These are phyloP conservation scores for Suhomyces taliae DNA, from an alignment of 1,139 yeast species.

Conservation along the genomic window DNA sequence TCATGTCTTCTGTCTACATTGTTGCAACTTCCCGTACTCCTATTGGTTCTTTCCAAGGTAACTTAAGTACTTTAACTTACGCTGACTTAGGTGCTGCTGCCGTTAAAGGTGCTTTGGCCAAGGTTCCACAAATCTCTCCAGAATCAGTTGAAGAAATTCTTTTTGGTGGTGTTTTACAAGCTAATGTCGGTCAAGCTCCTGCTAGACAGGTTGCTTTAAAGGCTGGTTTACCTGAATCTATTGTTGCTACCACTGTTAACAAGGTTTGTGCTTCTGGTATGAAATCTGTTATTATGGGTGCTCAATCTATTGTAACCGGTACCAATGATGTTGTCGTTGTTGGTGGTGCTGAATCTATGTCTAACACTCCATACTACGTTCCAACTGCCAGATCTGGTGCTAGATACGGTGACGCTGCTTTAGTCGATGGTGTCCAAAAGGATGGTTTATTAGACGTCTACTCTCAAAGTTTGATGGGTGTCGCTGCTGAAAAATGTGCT, in stretches of 20 bases:
- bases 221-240: conserved; percentile 77
- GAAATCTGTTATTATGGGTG: conserved; percentile 87
- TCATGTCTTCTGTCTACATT: conserved; percentile 62
- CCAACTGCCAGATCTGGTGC: conserved; percentile 86
- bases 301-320: conserved; percentile 87
- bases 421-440: conserved; percentile 85
- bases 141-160: conserved; percentile 82
- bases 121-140: conserved; percentile 80
- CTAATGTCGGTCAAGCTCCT: conserved; percentile 95
- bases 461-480: conserved; percentile 87
- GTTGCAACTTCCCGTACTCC: conserved; percentile 94
- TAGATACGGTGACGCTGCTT: conserved; percentile 76
- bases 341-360: conserved; percentile 98
- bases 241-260: conserved; percentile 87
- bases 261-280: conserved; percentile 97
- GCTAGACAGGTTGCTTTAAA: conserved; percentile 96
- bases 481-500: conserved; percentile 95
- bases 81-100: conserved; percentile 91
- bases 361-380: conserved; percentile 90
- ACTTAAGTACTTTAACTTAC: conserved; percentile 69
- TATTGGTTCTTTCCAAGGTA: conserved; percentile 89
- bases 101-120: conserved; percentile 81
- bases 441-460: conserved; percentile 94
- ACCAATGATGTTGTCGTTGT: conserved; percentile 90
- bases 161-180: conserved; percentile 91